phyloP scores from a whole-genome alignment of 2,329 filamentous ascomycete species.

The Paramyrothecium roridum region DNA sequence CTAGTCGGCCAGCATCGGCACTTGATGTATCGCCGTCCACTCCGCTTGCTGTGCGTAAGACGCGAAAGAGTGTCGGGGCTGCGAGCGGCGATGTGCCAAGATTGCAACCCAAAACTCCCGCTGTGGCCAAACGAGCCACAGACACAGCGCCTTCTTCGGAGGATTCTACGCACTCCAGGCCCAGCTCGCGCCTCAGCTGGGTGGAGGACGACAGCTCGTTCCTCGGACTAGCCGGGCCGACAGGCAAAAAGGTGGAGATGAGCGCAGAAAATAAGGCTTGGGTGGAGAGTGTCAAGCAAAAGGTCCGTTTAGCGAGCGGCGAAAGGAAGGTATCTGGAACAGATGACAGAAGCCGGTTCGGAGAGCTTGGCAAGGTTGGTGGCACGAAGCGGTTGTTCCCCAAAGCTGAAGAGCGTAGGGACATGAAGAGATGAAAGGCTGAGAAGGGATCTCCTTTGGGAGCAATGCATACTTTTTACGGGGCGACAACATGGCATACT shows the following conservation, averaged over 20 bases:
- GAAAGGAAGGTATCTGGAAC: slow-evolving; percentile 38
- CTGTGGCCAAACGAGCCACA: slow-evolving; percentile 22
- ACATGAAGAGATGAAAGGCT: slow-evolving; percentile 9
- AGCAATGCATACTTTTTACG: neutral
- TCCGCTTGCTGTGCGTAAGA: slow-evolving; percentile 53
- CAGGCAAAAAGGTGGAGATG: slow-evolving; percentile 60
- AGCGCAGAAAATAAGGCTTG: slow-evolving; percentile 73
- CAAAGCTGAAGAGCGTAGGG: slow-evolving; percentile 30
- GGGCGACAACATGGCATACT: neutral
- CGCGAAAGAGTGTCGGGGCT: slow-evolving; percentile 42
- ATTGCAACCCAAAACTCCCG: slow-evolving; percentile 40
- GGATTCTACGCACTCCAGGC: slow-evolving; percentile 43
- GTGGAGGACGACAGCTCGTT: slow-evolving; percentile 55
- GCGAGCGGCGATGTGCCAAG: slow-evolving; percentile 24
- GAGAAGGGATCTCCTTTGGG: neutral
- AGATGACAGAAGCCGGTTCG: slow-evolving; percentile 47
- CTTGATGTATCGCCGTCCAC: slow-evolving; percentile 36
- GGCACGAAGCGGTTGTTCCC: slow-evolving; percentile 70
- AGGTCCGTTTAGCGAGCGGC: slow-evolving; percentile 68
- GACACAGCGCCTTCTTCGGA: slow-evolving; percentile 42
- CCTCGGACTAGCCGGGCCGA: slow-evolving; percentile 70
- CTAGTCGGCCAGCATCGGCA: slow-evolving; percentile 37
- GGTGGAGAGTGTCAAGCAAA: slow-evolving; percentile 81
- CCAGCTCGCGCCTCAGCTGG: slow-evolving; percentile 54
- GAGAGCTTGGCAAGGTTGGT: slow-evolving; percentile 69